Evolutionary conservation across 176 grass and related monocot species (phyloP).

Genomic region (Oryza rufipogon): DNA sequence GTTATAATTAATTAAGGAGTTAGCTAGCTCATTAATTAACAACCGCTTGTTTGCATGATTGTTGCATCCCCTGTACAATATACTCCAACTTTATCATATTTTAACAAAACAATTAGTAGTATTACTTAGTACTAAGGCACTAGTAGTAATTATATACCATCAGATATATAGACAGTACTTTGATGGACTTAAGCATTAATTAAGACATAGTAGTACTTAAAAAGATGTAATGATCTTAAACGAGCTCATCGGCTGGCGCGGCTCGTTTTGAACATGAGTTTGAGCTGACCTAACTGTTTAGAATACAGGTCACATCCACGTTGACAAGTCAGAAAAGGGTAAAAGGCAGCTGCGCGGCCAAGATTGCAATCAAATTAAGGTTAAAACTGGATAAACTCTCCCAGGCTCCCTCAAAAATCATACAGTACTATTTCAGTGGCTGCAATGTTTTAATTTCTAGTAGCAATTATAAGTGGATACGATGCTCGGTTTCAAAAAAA

Average conservation of each 20-base stretch:
- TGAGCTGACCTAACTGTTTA: not conserved
- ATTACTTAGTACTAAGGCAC: not conserved
- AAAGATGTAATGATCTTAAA: not conserved
- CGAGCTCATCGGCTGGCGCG: not conserved
- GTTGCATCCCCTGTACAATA: not conserved
- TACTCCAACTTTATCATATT: not conserved
- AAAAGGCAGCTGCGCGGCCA: not conserved
- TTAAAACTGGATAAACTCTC: not conserved
- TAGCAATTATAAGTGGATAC: too few relatives aligned
- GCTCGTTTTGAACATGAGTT: not conserved
- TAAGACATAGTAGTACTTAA: too few relatives aligned
- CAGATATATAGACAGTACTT: not conserved
- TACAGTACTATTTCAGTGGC: too few relatives aligned
- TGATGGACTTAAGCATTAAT: not conserved
- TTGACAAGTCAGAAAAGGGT: not conserved
- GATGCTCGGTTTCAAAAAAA: too few relatives aligned
- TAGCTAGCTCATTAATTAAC: not conserved
- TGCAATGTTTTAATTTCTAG: too few relatives aligned
- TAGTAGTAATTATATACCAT: not conserved
- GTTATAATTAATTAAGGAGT: not conserved
- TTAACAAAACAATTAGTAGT: not conserved
- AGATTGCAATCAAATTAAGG: not conserved
- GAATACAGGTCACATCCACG: not conserved
- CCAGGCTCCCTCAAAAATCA: not conserved
- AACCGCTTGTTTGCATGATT: not conserved